A percentile compares a stretch with the other conserved stretches of the same genome.
Evolutionary conservation across 768 basidiomycete genomes (phyloP).

Genomic region (Agrocybe pediades): DNA sequence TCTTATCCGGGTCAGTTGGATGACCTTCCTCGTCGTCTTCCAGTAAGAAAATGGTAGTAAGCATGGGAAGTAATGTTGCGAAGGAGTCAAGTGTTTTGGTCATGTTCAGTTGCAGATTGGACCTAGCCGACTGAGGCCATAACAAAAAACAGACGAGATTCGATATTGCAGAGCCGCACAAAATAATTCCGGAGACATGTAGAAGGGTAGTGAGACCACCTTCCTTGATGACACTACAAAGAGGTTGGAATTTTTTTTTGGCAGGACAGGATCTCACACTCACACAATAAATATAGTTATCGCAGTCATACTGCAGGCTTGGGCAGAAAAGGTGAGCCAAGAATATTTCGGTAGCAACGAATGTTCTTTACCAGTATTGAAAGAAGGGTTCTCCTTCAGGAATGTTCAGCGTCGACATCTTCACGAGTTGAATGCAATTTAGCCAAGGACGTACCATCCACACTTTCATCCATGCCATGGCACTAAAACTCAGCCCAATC

Average conservation of each 20-base stretch:
- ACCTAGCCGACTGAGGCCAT: constrained; percentile 86
- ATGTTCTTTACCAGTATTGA: constrained; percentile 88
- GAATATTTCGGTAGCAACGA: constrained; percentile 10
- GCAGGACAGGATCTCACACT: constrained; percentile 13
- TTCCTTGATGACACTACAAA: constrained; percentile 89
- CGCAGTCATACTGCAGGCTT: constrained; percentile 83
- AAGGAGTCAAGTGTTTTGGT: constrained; percentile 86
- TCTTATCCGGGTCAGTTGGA: constrained; percentile 56
- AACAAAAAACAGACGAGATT: constrained; percentile 83
- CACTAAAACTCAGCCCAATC: constrained; percentile 82
- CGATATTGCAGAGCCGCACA: constrained; percentile 74
- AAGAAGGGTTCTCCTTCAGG: constrained; percentile 71
- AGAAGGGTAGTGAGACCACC: constrained; percentile 78
- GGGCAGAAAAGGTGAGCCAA: constrained; percentile 4
- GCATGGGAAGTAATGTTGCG: constrained; percentile 77
- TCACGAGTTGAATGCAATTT: not conserved
- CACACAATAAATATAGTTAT: constrained; percentile 87
- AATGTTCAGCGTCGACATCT: not conserved
- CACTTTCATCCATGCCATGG: constrained; percentile 88
- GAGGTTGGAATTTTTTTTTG: not conserved
- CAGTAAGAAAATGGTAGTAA: constrained; percentile 85
- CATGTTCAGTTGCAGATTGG: constrained; percentile 83
- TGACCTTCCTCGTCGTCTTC: constrained; percentile 59
- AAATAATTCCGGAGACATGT: constrained; percentile 74
- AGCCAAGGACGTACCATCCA: constrained; percentile 60